Evolutionary conservation across 2,329 filamentous ascomycete species (phyloP), one percentile per base, ranked within the genome.

Genomic region (Ustilaginoidea virens): DNA sequence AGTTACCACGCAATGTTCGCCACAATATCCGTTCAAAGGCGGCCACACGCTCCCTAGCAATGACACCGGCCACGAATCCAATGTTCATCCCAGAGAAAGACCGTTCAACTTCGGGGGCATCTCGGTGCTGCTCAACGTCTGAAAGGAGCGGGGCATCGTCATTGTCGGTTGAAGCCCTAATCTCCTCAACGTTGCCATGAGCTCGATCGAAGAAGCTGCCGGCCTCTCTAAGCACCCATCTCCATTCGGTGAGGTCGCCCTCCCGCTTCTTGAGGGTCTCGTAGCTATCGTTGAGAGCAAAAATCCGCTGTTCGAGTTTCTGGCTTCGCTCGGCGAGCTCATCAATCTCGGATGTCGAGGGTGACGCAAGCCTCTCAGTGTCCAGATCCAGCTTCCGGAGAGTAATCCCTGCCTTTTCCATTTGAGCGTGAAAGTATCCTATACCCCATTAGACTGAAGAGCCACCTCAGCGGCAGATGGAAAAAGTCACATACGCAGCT

Each of bases 81-180:
- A 98, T 98, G 59, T 96, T 94, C 81, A 96, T 92, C 37, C 85
- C 83, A 5, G 83, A 90, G 55, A 98, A 94, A 23, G 82, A 90
- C 39, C 80, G 74, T 48, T 90, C 82, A 21, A 66, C 77, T 35
- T 82, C 80, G 28, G 71, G 60, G 30, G 66, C 66, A 31, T 63
- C 54, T 36, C 63, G 66, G 48, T 86, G 75, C 50, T 93, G 81
- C 55, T 98, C 90, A 29, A 96, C 71, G 49, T 98, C 90, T 40
- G 80, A 80, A 32, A 98, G 74, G 25, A 98, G 69, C 23, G 92
- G 90, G 35, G 90, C 90, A 56, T 96, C 86, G 48, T 92, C 86
- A 35, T 87, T 76, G 42, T 86, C 80, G 38, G 80, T 77, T 19
- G 86, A 94, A 33, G 83, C 79, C 33, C 90, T 74, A 43, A 98